Evolutionary conservation across 768 basidiomycete genomes (phyloP), one percentile per base, ranked within the genome.

Genomic region (Russula ochroleuca): DNA sequence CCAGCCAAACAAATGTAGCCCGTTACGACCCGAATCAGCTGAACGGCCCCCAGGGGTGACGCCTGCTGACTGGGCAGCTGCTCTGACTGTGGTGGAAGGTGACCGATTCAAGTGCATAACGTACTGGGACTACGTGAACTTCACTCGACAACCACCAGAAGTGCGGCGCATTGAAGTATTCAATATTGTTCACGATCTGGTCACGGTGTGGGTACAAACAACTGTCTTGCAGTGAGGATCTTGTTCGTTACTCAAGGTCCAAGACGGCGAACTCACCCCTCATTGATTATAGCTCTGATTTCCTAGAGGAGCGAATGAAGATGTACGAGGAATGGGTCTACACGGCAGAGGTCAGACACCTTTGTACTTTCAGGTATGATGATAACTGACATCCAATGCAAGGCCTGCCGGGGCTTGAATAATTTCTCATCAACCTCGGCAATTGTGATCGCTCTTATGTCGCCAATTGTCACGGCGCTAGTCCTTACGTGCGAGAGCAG

Each of bases 61-160:
- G 15, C 49, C 59, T 1, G 19, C 21, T 17, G 59, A 65, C 15
- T 3, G 50, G 9, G 64, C 64, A n/a, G 40, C 40, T 51, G 64
- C 64, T 23, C 54, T 65, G 0, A 61, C 64, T 23, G 35, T 57
- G 6, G 33, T 65, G 15, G 59, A 65, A 53, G 64, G 64, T 5
- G 38, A 50, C 1, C 64, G 64, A 17, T 65, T 61, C 35, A 61
- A 61, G 64, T 45, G 13, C 10, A 61, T 65, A 33, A 65, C 49
- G 7, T 28, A 38, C 37, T 65, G 64, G 64, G 64, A 65, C 31
- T 65, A 61, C 48, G 59, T 65, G 41, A 61, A 65, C 57, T 51
- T 61, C 33, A 47, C 11, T 10, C 54, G 48, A 31, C 10, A 31
- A 19, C 25, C 25, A 19, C 14, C 3, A 35, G 13, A 35, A 21